Conservation (phyloP, 2,329 filamentous ascomycete genomes). For the Bertia moriformis region DNA sequence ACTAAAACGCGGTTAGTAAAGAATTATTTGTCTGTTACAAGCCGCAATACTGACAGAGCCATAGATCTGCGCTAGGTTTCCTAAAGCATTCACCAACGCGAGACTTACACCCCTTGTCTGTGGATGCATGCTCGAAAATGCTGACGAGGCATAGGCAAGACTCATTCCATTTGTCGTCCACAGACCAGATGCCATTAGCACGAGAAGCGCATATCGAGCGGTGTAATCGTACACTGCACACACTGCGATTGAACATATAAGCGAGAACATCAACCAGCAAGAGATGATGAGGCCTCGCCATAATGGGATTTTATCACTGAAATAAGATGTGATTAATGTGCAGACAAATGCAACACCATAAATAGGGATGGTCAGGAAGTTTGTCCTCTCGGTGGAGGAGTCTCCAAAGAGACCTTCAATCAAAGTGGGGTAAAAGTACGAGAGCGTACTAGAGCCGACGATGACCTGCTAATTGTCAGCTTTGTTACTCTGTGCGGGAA, state of each 20-base stretch:
- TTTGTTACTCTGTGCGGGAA: too few species aligned
- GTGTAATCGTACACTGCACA: constrained; percentile 31
- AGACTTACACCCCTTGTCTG: constrained; percentile 35
- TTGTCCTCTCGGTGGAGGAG: constrained; percentile 26
- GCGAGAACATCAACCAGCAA: constrained; percentile 26
- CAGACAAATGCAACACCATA: constrained; percentile 35
- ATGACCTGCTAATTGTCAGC: constrained; percentile 12
- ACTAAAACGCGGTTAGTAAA: too few species aligned
- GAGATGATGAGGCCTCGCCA: constrained; percentile 32
- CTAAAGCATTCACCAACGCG: constrained; percentile 35
- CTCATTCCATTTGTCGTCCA: constrained; percentile 36
- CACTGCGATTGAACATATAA: constrained; percentile 21
- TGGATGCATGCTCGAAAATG: constrained; percentile 30
- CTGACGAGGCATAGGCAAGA: constrained; percentile 33
- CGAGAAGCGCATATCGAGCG: constrained; percentile 35
- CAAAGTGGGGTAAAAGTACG: constrained; percentile 37
- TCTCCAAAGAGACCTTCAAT: constrained; percentile 28
- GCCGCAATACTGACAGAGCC: too few species aligned
- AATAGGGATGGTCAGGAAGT: constrained; percentile 28
- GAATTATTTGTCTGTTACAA: too few species aligned
- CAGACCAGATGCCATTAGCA: constrained; percentile 37
- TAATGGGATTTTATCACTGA: constrained; percentile 26
- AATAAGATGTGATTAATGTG: constrained; percentile 27
- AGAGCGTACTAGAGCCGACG: constrained; percentile 26
- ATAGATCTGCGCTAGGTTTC: constrained; percentile 39